Conservation (phyloP, 2,329 filamentous ascomycete species). For the Botrytis deweyae region DNA sequence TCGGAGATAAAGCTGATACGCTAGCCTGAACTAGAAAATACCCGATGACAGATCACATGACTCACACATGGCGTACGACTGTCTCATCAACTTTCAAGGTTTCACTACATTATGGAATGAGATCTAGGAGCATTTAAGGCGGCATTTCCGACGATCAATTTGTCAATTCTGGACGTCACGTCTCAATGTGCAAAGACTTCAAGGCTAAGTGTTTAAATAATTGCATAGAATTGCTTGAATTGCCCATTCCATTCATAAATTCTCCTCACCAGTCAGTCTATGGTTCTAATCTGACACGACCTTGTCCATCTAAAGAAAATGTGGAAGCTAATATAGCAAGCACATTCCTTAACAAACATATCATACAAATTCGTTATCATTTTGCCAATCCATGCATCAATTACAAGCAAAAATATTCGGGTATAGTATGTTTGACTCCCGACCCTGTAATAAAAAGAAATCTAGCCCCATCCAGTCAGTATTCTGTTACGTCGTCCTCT, state of each 20-base stretch:
- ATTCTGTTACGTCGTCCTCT: neutral
- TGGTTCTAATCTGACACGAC: neutral
- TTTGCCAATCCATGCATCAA: slow-evolving; percentile 5
- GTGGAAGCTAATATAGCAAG: neutral
- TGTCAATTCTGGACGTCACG: neutral
- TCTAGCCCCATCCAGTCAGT: neutral
- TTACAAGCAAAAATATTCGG: neutral
- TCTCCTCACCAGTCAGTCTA: neutral
- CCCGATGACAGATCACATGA: neutral
- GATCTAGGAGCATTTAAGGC: neutral
- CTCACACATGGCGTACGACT: neutral
- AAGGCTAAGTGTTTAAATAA: neutral
- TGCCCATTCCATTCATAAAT: neutral
- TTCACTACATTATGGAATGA: neutral
- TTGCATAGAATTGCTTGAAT: neutral
- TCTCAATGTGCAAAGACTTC: neutral
- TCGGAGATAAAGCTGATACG: neutral
- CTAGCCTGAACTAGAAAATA: neutral
- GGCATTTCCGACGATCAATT: neutral
- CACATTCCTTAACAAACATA: neutral
- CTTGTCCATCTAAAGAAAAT: neutral
- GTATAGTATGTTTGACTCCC: slow-evolving; percentile 16
- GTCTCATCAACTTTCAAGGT: neutral
- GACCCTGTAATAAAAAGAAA: neutral
- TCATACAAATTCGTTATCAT: slow-evolving; percentile 18